These are phyloP conservation scores for Ceratocystis papillata DNA, from an alignment of 2,329 filamentous ascomycete species.

Conservation along the genomic window DNA sequence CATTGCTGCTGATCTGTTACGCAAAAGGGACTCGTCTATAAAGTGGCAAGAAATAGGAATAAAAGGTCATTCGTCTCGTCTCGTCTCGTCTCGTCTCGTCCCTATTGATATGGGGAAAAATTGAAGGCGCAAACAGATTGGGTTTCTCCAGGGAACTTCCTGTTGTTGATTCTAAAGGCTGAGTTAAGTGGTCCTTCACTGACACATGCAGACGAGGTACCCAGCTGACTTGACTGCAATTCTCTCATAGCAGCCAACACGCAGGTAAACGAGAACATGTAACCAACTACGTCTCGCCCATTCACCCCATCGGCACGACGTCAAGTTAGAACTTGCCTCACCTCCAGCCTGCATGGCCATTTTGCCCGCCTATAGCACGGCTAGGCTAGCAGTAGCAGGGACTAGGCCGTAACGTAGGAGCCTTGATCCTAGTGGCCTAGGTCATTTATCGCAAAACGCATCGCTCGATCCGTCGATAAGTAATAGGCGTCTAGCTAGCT, in stretches of 20 bases:
- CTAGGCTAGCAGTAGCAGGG: background rate
- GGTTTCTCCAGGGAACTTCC: background rate
- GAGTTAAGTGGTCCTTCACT: background rate
- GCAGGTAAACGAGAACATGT: background rate
- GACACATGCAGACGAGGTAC: background rate
- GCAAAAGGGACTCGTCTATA: background rate
- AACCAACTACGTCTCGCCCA: background rate
- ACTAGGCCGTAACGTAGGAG: background rate
- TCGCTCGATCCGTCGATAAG: background rate
- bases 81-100: background rate
- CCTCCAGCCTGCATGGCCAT: background rate
- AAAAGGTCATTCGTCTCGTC: background rate
- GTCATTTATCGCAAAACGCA: background rate
- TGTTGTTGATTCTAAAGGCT: too few relatives aligned
- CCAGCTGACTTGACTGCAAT: too few relatives aligned
- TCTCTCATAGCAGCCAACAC: too few relatives aligned
- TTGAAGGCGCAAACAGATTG: background rate
- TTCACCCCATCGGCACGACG: background rate
- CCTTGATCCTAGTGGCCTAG: background rate
- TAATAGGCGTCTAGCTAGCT: too few relatives aligned
- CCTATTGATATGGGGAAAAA: background rate
- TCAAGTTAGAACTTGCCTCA: background rate
- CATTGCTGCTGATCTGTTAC: constrained; percentile 3
- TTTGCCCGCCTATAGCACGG: too few relatives aligned
- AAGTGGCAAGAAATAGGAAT: background rate